These are phyloP conservation scores for Epichloe aotearoae DNA, from an alignment of 2,329 filamentous ascomycete genomes.

Conservation along the genomic window DNA sequence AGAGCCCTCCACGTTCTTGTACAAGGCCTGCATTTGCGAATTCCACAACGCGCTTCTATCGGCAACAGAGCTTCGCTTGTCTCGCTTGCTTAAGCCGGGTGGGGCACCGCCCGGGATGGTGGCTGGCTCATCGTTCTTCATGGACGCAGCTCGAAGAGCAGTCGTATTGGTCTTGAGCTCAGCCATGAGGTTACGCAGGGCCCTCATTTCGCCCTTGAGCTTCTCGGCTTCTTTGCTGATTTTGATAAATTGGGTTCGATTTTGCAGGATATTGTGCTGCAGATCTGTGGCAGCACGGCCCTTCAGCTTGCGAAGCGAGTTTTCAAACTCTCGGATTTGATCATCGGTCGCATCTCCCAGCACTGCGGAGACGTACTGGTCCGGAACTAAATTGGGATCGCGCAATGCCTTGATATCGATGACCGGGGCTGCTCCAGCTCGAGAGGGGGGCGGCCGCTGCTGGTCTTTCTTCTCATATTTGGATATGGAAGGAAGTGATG, in stretches of 20 bases:
- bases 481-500: conserved; percentile 46
- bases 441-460: conserved; percentile 42
- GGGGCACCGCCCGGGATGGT: conserved; percentile 38
- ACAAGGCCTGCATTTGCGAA: conserved; percentile 61
- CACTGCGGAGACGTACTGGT: conserved; percentile 63
- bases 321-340: conserved; percentile 73
- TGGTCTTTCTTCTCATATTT: conserved; percentile 42
- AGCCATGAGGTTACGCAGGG: conserved; percentile 78
- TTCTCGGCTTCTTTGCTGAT: conserved; percentile 99
- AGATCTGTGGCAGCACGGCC: conserved; percentile 68
- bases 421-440: conserved; percentile 42
- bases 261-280: conserved; percentile 93
- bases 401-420: conserved; percentile 67
- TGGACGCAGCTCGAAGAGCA: conserved; percentile 47
- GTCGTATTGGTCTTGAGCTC: conserved; percentile 73
- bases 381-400: conserved; percentile 65
- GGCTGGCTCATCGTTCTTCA: conserved; percentile 33
- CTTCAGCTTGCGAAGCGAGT: conserved; percentile 62
- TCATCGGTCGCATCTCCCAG: conserved; percentile 77
- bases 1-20: conserved; percentile 94
- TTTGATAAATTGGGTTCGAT: conserved; percentile 95
- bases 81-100: conserved; percentile 48
- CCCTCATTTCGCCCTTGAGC: conserved; percentile 90
- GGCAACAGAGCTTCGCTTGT: conserved; percentile 81
- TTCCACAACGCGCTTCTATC: conserved; percentile 56